These are phyloP conservation scores for Trifolium repens DNA, from an alignment of 306 rosid genomes.

Conservation along the genomic window DNA sequence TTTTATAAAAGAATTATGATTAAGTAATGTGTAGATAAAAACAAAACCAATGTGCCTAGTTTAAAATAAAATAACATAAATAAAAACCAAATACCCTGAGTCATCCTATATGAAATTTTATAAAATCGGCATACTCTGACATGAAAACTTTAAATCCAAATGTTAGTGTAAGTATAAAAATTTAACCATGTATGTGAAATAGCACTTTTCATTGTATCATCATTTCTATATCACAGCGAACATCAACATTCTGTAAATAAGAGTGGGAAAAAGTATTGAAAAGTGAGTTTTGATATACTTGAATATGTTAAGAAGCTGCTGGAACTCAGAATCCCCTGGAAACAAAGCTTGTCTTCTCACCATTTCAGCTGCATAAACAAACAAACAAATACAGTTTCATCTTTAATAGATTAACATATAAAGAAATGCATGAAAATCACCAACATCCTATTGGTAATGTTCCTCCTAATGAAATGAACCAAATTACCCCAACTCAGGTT, in stretches of 20 bases:
- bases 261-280: not conserved
- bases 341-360: constrained; percentile 84
- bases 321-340: constrained; percentile 96
- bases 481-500: not conserved
- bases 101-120: not conserved
- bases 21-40: not conserved
- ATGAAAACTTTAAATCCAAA: not conserved
- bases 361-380: constrained; percentile 74
- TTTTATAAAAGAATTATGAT: not conserved
- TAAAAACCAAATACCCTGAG: not conserved
- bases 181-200: not conserved
- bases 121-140: not conserved
- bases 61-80: too few relatives aligned
- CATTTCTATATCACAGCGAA: not conserved
- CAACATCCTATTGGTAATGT: not conserved
- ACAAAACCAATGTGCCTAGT: too few relatives aligned
- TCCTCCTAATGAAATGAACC: not conserved
- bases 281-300: constrained; percentile 51
- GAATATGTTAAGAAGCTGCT: constrained; percentile 88
- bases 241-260: not conserved
- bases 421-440: not conserved
- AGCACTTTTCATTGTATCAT: not conserved
- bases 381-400: not conserved
- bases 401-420: not conserved
- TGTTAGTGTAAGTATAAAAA: not conserved